Conservation (phyloP, 805 yeast species). For the Candida wancherniae region DNA sequence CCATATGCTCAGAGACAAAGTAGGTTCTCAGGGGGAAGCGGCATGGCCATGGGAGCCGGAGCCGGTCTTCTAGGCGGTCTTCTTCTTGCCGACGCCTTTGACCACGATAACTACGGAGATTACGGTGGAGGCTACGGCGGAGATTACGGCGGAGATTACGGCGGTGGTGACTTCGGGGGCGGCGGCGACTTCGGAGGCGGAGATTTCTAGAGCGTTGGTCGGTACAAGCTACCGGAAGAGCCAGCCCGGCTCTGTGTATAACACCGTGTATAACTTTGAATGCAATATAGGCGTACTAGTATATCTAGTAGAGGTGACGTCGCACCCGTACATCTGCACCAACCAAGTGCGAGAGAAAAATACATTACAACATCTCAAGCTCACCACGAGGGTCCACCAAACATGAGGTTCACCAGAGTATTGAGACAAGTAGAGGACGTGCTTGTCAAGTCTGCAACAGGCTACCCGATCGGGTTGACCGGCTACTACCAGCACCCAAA, state of each 20-base stretch:
- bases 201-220: no score
- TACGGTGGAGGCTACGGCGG: slow-evolving; percentile 29
- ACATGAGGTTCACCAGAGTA: slow-evolving; percentile 39
- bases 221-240: no score
- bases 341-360: slow-evolving; percentile 13
- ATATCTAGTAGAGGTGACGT: no score
- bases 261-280: no score
- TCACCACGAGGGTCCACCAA: slow-evolving; percentile 2
- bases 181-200: slow-evolving; percentile 10
- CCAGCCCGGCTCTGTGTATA: no score
- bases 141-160: slow-evolving; percentile 28
- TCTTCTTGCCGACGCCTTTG: slow-evolving; percentile 43
- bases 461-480: slow-evolving; percentile 77
- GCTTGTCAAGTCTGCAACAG: slow-evolving; percentile 53
- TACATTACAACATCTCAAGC: slow-evolving; percentile 3
- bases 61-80: slow-evolving; percentile 62
- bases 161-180: slow-evolving; percentile 20
- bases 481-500: slow-evolving; percentile 77
- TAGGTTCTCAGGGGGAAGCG: slow-evolving; percentile 34
- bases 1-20: slow-evolving; percentile 21
- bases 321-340: slow-evolving; percentile 17
- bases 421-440: slow-evolving; percentile 47
- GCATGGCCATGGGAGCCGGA: slow-evolving; percentile 44
- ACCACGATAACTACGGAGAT: slow-evolving; percentile 23
- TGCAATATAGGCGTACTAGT: no score